Evolutionary conservation across 148 eudicot genomes (phyloP), one percentile per base, ranked within the genome.

Genomic region (Spergularia bocconei): DNA sequence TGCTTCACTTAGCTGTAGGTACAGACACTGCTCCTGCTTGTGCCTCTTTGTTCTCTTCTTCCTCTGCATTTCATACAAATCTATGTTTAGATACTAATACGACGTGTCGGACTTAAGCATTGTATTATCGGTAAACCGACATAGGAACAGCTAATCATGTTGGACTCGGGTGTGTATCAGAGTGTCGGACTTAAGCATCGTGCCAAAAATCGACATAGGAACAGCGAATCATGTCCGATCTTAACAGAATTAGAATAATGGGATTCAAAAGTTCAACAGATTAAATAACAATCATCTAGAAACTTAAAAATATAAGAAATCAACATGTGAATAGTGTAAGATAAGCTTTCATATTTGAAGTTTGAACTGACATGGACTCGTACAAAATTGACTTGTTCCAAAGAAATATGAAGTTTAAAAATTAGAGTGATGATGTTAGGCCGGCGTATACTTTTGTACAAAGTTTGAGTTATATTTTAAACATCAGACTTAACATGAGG

Each of bases 1-100:
- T 16, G 97, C 98, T 75, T 91, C 98, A n/a, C 85, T 80, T 69
- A 93, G 83, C 78, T 91, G 89, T n/a, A 88, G 6, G 73, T 89
- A 93, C 79, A 90, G 55, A 12, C 58, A 75, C 68, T 87, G 94
- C 52, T 87, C 97, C 57, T 83, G 72, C 62, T 77, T 91, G 52
- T 89, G 87, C 80, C 86, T 86, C 57, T 82, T 88, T 44, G 84
- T 82, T 82, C 81, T 93, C 84, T 84, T 93, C 76, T 83, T 93
- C 84, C 97, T 91, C 98, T 93, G 85, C 72, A 62, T 73, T 58
- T 59, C 60, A 69, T 59, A n/a, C 53, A 21, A 39, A 57, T 38
- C 15, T 19, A n/a, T 41, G 20, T 65, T 20, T 13, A 11, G 29
- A 19, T 16, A 56, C n/a, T 56, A 0, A 56, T 56, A 56, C 17